Conservation (phyloP, 768 basidiomycete species). For the Mycena capillaripes region DNA sequence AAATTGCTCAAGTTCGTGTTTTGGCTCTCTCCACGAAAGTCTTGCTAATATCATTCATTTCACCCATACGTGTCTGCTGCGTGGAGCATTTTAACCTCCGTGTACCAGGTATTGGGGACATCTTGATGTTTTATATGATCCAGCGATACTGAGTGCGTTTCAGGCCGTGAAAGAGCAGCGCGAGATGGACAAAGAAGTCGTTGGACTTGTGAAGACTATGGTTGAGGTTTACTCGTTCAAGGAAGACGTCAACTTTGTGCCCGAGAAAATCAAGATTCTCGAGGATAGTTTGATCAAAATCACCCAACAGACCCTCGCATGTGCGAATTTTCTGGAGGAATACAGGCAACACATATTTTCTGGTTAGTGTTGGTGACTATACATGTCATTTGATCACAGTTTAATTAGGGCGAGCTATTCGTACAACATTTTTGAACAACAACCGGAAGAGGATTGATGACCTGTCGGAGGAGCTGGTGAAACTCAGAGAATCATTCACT, state of each 20-base stretch:
- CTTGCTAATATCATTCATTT: background rate
- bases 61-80: conserved; percentile 5
- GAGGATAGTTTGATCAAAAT: conserved; percentile 44
- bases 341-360: conserved; percentile 48
- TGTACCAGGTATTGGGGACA: background rate
- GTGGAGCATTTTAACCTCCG: background rate
- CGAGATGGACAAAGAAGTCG: conserved; percentile 42
- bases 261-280: conserved; percentile 43
- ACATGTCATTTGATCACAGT: background rate
- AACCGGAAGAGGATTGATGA: background rate
- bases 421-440: background rate
- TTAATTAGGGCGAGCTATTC: background rate
- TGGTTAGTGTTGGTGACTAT: conserved; percentile 37
- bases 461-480: background rate
- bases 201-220: conserved; percentile 47
- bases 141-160: background rate
- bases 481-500: background rate
- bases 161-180: conserved; percentile 47
- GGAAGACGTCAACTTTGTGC: conserved; percentile 42
- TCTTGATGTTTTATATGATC: background rate
- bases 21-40: background rate
- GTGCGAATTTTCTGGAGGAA: conserved; percentile 51
- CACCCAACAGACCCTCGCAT: conserved; percentile 51
- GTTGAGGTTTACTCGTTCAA: conserved; percentile 47
- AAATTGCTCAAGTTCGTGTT: background rate